Conservation (phyloP, 345 rosid genomes). For the Pistacia integerrima region DNA sequence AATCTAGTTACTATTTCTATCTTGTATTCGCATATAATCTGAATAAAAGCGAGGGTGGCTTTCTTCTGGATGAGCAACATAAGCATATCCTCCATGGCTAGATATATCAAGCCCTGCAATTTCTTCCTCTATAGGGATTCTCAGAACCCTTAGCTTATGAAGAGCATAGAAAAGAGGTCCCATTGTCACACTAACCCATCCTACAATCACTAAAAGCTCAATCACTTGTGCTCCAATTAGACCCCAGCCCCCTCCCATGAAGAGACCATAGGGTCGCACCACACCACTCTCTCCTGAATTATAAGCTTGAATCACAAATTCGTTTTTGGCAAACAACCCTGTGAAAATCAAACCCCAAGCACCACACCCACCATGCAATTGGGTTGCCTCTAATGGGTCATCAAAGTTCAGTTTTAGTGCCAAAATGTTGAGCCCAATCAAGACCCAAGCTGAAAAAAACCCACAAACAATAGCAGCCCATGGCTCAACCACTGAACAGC, state of each 20-base stretch:
- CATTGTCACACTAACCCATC: slow-evolving; percentile 59
- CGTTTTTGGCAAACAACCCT: slow-evolving; percentile 60
- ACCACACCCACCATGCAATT: slow-evolving; percentile 68
- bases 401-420: slow-evolving; percentile 47
- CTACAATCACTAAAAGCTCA: slow-evolving; percentile 42
- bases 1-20: slow-evolving; percentile 7
- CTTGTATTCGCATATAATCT: slow-evolving; percentile 38
- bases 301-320: slow-evolving; percentile 58
- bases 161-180: slow-evolving; percentile 57
- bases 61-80: slow-evolving; percentile 39
- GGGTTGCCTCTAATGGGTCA: slow-evolving; percentile 66
- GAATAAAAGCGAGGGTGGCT: slow-evolving; percentile 35
- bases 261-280: slow-evolving; percentile 46
- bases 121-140: slow-evolving; percentile 54
- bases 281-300: slow-evolving; percentile 42
- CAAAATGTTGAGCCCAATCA: slow-evolving; percentile 50
- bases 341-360: slow-evolving; percentile 66
- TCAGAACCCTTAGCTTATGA: slow-evolving; percentile 41
- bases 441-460: slow-evolving; percentile 48
- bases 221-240: slow-evolving; percentile 50
- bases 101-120: slow-evolving; percentile 63
- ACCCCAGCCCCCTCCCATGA: slow-evolving; percentile 68
- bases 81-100: slow-evolving; percentile 61
- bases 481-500: slow-evolving; percentile 68
- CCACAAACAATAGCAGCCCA: slow-evolving; percentile 70